Base-by-base conservation (phyloP, 495 filamentous ascomycete genomes). In the Aspergillus baeticus region DNA sequence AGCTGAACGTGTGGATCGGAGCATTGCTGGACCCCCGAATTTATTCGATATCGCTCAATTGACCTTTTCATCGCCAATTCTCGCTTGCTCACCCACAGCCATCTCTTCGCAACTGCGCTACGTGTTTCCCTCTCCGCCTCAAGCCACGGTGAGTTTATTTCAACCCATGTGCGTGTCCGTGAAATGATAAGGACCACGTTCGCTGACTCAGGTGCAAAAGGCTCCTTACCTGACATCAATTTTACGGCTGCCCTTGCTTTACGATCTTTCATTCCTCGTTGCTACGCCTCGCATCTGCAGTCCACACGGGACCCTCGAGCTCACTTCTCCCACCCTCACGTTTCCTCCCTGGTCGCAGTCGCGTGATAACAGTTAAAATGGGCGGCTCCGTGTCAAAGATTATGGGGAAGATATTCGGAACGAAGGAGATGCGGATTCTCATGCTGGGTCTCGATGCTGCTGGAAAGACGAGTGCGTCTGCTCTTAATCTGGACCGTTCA, bases 361-460 rank as follows among this genome's bases (percentile, higher is more conserved):
- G 60, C 57, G 46, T 42, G 5, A 55, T 58, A 46, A 33, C 53
- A 51, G 63, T 61, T 65, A 75, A 62, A 31, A 95, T 95, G 90
- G 90, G 90, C 66, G 89, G 80, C 58, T 79, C 81, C 70, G 82
- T 93, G 62, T 91, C 88, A 55, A 95, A 92, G 76, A 88, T 92
- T 76, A 89, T 96, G 87, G 85, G 84, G 75, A 97, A 95, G 86
- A 91, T 98, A 71, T 97, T 98, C 75, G 95, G 94, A 74, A 94
- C 92, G 47, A 95, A 96, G 78, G 95, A 98, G 75, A 96, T 98
- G 89, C 87, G 94, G 60, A 84, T 98, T 71, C 78, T 98, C 63
- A 98, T 98, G 94, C 80, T 98, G 69, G 94, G 94, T 52, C 83
- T 98, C 53, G 94, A 98, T 75, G 94, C 94, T 61, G 94, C 94